phyloP scores from a whole-genome alignment of 495 filamentous ascomycete species.

The Neurospora discreta region DNA sequence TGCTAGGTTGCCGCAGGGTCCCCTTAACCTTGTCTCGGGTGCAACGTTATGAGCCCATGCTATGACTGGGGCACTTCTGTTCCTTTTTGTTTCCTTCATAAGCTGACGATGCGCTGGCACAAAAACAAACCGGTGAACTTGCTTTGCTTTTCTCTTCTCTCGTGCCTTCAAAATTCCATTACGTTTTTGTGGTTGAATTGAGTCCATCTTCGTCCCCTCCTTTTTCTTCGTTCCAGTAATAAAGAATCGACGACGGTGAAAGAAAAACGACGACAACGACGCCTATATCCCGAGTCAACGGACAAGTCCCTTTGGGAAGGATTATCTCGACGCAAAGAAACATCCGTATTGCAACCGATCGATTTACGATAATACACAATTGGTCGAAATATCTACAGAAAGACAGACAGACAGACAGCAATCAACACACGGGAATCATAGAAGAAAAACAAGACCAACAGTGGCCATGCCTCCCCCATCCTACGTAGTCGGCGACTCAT shows the following conservation, averaged over 20 bases:
- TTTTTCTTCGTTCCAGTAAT: background rate
- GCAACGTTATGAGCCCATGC: background rate
- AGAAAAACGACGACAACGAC: background rate
- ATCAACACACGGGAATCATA: too few relatives aligned
- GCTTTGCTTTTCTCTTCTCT: background rate
- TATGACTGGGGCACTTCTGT: background rate
- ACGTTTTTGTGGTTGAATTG: background rate
- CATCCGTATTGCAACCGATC: too few relatives aligned
- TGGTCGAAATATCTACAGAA: too few relatives aligned
- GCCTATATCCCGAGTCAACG: background rate
- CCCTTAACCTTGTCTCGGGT: background rate
- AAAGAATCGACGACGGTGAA: background rate
- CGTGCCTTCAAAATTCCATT: background rate
- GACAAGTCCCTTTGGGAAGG: background rate
- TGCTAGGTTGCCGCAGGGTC: background rate
- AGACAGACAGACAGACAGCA: too few relatives aligned
- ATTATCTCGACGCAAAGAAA: background rate
- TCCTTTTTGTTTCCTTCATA: background rate
- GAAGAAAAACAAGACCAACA: background rate
- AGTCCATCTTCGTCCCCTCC: background rate
- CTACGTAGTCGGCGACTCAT: constrained; percentile 19
- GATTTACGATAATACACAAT: too few relatives aligned
- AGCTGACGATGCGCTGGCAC: background rate
- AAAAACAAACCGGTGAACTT: background rate
- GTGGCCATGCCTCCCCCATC: constrained; percentile 7